Conservation (phyloP, 768 basidiomycete species). For the Mycena kentingensis region DNA sequence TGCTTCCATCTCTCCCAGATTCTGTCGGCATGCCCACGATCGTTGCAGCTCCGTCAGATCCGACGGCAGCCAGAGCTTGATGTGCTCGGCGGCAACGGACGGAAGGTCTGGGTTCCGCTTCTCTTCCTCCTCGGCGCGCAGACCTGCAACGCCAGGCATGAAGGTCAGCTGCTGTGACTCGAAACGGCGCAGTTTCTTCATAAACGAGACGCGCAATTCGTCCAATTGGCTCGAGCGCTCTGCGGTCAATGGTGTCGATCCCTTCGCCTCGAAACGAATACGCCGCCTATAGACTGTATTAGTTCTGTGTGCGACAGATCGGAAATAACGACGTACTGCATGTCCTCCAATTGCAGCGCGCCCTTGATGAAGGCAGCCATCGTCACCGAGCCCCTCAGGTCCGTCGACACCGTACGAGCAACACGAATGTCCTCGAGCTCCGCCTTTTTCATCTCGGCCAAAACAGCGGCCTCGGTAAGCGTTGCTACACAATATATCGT, state of each 20-base stretch:
- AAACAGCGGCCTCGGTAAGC: conserved; percentile 1
- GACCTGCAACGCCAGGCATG: conserved; percentile 3
- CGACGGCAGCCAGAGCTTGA: conserved; percentile 5
- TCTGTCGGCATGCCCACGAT: neutral
- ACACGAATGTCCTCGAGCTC: neutral
- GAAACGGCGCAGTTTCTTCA: neutral
- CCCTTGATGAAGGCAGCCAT: neutral
- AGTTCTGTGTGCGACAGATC: neutral
- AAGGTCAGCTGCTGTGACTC: neutral
- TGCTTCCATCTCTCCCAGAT: neutral
- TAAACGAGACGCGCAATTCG: conserved; percentile 3
- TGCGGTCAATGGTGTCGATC: neutral
- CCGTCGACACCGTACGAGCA: too few relatives aligned
- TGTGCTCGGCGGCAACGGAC: neutral
- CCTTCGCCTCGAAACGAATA: neutral
- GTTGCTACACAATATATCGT: neutral
- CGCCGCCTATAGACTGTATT: neutral
- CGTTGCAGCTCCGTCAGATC: neutral
- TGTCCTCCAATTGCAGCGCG: neutral
- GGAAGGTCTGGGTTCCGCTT: neutral
- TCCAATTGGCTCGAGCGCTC: neutral
- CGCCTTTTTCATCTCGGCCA: neutral
- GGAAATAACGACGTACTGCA: neutral
- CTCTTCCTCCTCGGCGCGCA: conserved; percentile 1
- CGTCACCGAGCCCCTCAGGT: too few relatives aligned